Conservation (phyloP, 139 green algal genomes). For the Ettlia oleoabundans region DNA sequence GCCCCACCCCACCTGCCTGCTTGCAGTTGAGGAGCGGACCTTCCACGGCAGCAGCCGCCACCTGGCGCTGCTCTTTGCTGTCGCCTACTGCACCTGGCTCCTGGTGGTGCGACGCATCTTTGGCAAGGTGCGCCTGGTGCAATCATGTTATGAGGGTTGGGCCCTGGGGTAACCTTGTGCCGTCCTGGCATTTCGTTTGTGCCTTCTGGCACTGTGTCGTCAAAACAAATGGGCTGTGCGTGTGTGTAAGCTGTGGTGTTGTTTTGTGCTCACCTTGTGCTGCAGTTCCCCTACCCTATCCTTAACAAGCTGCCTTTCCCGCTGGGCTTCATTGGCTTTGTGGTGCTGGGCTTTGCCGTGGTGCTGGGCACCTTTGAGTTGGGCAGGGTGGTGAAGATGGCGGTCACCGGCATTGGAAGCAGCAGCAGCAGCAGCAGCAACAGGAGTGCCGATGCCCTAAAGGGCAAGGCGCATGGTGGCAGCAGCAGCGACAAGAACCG, state of each 20-base stretch:
- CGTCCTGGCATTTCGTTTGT: no score
- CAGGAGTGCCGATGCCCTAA: no score
- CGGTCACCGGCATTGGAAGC: neutral
- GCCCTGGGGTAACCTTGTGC: no score
- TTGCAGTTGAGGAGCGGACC: constrained; percentile 37
- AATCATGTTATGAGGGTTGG: no score
- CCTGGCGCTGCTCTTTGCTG: constrained; percentile 41
- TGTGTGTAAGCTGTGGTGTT: no score
- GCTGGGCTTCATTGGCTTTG: constrained; percentile 38
- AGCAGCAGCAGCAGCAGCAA: no score
- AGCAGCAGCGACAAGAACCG: neutral
- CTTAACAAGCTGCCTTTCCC: constrained; percentile 68
- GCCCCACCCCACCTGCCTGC: neutral
- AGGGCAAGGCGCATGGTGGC: neutral
- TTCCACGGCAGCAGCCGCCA: constrained; percentile 48
- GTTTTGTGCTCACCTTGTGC: neutral
- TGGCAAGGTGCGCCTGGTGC: constrained; percentile 37
- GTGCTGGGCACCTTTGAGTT: constrained; percentile 46
- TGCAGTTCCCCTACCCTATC: constrained; percentile 71
- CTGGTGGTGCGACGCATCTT: constrained; percentile 47
- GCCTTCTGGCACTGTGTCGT: no score
- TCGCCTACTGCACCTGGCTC: constrained; percentile 49
- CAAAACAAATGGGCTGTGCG: no score
- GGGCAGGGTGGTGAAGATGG: constrained; percentile 40
- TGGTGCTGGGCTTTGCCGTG: constrained; percentile 21